Percentiles rank a stretch among this genome's conserved stretches.
phyloP scores from a whole-genome alignment of 345 rosid species.

The Rubroshorea leprosula region DNA sequence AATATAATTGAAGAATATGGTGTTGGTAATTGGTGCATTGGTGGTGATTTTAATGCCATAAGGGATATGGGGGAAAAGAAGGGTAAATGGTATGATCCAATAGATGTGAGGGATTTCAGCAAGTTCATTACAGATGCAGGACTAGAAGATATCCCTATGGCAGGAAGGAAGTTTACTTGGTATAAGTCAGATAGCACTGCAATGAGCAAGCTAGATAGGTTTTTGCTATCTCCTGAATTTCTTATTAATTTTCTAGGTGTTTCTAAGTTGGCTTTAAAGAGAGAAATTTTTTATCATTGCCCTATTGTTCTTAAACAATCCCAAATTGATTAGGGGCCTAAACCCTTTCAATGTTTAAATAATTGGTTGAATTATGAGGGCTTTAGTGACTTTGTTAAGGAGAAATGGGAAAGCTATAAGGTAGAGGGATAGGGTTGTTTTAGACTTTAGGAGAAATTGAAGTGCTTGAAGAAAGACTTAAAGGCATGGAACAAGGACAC shows the following conservation, averaged over 20 bases:
- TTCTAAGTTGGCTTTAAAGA: background rate
- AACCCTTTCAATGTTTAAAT: background rate
- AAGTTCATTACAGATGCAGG: too few species aligned
- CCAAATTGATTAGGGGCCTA: background rate
- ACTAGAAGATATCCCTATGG: too few species aligned
- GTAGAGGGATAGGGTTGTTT: background rate
- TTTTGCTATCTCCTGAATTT: background rate
- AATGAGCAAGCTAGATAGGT: background rate
- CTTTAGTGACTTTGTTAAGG: too few species aligned
- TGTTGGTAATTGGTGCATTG: too few species aligned
- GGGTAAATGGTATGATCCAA: too few species aligned
- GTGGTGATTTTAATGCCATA: too few species aligned
- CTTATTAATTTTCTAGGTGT: background rate
- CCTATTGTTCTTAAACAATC: background rate
- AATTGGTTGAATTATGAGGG: background rate
- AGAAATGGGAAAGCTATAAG: background rate
- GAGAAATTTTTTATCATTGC: background rate
- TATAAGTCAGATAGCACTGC: background rate
- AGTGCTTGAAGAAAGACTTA: background rate
- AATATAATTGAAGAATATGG: too few species aligned
- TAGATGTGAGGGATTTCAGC: too few species aligned
- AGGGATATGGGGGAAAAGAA: too few species aligned
- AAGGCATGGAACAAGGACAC: background rate
- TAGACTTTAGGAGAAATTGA: background rate
- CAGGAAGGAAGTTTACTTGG: background rate